These are phyloP conservation scores for Pichia paraexigua DNA, from an alignment of 805 yeast genomes.

Conservation along the genomic window DNA sequence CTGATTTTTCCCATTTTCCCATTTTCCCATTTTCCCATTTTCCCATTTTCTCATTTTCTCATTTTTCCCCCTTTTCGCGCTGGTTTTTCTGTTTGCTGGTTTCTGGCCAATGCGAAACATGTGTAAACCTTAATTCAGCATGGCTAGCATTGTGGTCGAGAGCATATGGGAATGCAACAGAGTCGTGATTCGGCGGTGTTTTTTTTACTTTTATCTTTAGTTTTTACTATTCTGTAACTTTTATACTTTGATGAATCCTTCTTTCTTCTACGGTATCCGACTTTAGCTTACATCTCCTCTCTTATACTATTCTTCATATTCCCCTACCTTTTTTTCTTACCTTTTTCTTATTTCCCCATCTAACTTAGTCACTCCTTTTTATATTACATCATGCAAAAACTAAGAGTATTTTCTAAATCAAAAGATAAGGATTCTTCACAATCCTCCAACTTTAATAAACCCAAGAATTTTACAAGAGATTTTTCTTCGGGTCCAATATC, in stretches of 20 bases:
- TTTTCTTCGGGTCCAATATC: conserved; percentile 1
- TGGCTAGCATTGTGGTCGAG: too few species aligned
- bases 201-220: too few species aligned
- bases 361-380: neutral
- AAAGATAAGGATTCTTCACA: conserved; percentile 1
- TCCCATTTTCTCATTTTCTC: too few species aligned
- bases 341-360: neutral
- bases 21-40: neutral
- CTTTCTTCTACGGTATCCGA: neutral
- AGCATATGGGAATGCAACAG: too few species aligned
- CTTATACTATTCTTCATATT: neutral
- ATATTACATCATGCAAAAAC: conserved; percentile 17
- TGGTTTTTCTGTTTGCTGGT: too few species aligned
- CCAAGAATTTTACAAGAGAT: neutral
- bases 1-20: neutral
- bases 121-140: too few species aligned
- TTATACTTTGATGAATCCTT: too few species aligned
- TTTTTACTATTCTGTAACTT: too few species aligned
- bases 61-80: too few species aligned
- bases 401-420: conserved; percentile 19
- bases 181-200: too few species aligned
- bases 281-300: too few species aligned
- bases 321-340: neutral
- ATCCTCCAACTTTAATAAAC: neutral
- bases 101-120: too few species aligned